Evolutionary conservation across 192 early-diverging fungal species (phyloP).

Genomic region (Coemansia sp.): DNA sequence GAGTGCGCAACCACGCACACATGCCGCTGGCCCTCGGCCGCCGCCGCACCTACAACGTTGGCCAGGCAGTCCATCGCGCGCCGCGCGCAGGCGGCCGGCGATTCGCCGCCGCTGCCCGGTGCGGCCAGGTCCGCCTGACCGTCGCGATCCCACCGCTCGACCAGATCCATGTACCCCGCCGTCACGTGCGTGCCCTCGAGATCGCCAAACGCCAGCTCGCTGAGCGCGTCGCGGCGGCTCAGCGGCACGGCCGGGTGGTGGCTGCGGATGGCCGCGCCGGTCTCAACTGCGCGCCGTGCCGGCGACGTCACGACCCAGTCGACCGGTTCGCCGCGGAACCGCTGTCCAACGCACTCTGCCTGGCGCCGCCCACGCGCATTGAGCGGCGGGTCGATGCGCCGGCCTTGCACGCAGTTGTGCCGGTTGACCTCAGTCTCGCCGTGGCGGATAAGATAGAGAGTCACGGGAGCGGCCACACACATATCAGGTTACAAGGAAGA

Average conservation of each 20-base stretch:
- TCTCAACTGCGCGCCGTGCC: conserved; percentile 26
- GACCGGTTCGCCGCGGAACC: conserved; percentile 14
- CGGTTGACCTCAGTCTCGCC: conserved; percentile 47
- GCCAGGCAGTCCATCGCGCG: conserved; percentile 18
- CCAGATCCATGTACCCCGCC: conserved; percentile 29
- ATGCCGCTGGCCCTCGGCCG: conserved; percentile 1
- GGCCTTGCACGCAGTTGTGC: conserved; percentile 38
- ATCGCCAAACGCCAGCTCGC: conserved; percentile 36
- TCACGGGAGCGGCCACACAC: not conserved
- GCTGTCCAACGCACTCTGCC: conserved; percentile 23
- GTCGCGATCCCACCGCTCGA: conserved; percentile 17
- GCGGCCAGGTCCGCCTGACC: conserved; percentile 3
- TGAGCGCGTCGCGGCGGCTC: conserved; percentile 12
- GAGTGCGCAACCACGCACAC: conserved; percentile 30
- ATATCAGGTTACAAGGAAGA: too few relatives aligned
- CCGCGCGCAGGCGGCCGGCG: conserved; percentile 14
- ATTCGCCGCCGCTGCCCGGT: conserved; percentile 22
- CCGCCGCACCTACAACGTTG: conserved; percentile 13
- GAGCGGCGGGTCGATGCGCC: conserved; percentile 39
- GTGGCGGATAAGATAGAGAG: conserved; percentile 41
- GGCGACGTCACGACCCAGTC: conserved; percentile 40
- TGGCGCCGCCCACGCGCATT: conserved; percentile 35
- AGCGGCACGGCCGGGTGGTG: conserved; percentile 14
- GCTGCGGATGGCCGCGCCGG: conserved; percentile 17
- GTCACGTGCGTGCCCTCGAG: conserved; percentile 35